Percentiles rank a stretch among this genome's conserved stretches.
Evolutionary conservation across 2,329 filamentous ascomycete genomes (phyloP).

Genomic region (Sphaerostilbella broomeana): DNA sequence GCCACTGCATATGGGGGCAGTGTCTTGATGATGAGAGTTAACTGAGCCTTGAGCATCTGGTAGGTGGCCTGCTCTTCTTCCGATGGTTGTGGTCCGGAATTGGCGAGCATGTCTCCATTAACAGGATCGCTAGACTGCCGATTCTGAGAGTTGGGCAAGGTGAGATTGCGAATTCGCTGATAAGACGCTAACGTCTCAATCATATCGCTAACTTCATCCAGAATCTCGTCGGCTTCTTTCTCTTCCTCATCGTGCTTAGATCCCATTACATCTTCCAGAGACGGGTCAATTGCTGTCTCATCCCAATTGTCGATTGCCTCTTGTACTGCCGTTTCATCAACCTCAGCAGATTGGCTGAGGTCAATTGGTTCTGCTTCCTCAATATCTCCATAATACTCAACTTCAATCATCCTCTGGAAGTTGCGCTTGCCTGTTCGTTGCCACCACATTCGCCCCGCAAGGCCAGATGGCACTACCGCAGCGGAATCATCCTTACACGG

Average conservation of each 20-base stretch:
- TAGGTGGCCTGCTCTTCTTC: conserved; percentile 58
- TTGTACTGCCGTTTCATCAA: conserved; percentile 48
- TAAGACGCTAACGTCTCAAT: conserved; percentile 71
- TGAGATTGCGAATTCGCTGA: conserved; percentile 70
- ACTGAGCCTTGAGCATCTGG: conserved; percentile 66
- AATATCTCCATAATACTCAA: conserved; percentile 37
- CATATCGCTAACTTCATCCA: conserved; percentile 67
- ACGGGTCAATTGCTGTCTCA: conserved; percentile 50
- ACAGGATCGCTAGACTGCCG: conserved; percentile 56
- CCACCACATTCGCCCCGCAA: conserved; percentile 70
- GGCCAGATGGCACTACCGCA: conserved; percentile 61
- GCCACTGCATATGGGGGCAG: conserved; percentile 81
- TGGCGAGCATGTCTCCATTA: conserved; percentile 60
- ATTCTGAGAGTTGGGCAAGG: conserved; percentile 57
- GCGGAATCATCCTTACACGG: conserved; percentile 67
- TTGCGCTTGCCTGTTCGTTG: conserved; percentile 59
- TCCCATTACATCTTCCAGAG: conserved; percentile 46
- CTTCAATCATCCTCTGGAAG: conserved; percentile 58
- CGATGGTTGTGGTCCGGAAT: conserved; percentile 61
- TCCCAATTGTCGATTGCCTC: conserved; percentile 54
- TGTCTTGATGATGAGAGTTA: conserved; percentile 65
- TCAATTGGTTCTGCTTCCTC: conserved; percentile 32
- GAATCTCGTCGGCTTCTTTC: conserved; percentile 61
- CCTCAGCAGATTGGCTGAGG: conserved; percentile 28
- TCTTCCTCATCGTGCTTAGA: conserved; percentile 52